phyloP scores from a whole-genome alignment of 148 eudicot genomes.

The Camellia granthamiana region DNA sequence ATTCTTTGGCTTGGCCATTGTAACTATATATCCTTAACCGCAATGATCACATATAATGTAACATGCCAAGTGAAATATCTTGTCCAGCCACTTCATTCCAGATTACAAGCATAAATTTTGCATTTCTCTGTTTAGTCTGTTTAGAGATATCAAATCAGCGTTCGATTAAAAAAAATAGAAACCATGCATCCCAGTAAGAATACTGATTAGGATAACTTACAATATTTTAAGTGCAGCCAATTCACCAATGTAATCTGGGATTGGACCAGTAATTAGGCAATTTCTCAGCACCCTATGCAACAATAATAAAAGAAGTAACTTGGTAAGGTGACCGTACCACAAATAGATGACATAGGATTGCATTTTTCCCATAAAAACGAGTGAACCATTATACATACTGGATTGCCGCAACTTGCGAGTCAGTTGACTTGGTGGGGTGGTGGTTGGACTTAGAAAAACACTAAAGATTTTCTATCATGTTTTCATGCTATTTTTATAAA shows the following conservation, averaged over 20 bases:
- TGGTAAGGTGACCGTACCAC: not conserved
- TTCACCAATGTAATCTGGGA: constrained; percentile 43
- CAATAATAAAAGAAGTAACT: not conserved
- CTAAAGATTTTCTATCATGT: no score
- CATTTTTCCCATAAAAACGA: not conserved
- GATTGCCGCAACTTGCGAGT: no score
- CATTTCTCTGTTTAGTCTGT: not conserved
- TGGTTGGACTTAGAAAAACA: no score
- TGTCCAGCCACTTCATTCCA: not conserved
- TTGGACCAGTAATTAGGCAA: no score
- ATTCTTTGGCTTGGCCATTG: not conserved
- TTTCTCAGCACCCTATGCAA: no score
- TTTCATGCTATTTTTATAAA: not conserved
- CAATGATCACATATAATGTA: not conserved
- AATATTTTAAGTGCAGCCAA: constrained; percentile 29
- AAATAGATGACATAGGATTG: not conserved
- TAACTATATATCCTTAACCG: not conserved
- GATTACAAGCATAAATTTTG: not conserved
- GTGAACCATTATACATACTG: no score
- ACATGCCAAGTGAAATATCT: not conserved
- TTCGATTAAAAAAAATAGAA: no score
- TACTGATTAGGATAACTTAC: constrained; percentile 29
- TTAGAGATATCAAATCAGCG: not conserved
- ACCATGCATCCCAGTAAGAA: not conserved
- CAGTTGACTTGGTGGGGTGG: no score